These are phyloP conservation scores for Scutellaria barbata DNA, from an alignment of 257 asterid species.

Conservation along the genomic window DNA sequence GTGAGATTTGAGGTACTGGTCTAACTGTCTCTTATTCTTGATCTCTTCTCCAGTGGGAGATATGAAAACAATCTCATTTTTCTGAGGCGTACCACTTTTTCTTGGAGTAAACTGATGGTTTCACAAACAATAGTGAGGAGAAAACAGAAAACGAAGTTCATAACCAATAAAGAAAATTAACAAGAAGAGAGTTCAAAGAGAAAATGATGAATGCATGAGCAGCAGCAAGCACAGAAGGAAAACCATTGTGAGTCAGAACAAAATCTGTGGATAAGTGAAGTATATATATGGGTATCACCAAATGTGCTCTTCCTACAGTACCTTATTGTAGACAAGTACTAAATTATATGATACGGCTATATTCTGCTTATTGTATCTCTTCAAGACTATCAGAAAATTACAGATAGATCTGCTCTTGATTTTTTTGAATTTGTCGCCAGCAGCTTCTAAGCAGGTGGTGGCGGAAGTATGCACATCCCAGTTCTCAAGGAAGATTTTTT, in stretches of 20 bases:
- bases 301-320: neutral
- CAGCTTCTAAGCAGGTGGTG: no score
- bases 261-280: no score
- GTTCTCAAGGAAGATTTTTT: no score
- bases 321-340: neutral
- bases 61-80: slow-evolving; percentile 47
- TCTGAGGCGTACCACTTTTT: slow-evolving; percentile 45
- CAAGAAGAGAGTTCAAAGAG: neutral
- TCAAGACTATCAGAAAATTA: neutral
- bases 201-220: neutral
- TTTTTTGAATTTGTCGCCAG: no score
- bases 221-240: slow-evolving; percentile 10
- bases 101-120: slow-evolving; percentile 47
- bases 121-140: slow-evolving; percentile 9
- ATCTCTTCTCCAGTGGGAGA: slow-evolving; percentile 74
- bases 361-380: neutral
- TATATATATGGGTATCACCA: neutral
- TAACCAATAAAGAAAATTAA: neutral
- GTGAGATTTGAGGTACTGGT: slow-evolving; percentile 69
- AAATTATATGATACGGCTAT: neutral
- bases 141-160: slow-evolving; percentile 15
- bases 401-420: neutral
- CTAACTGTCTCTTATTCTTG: slow-evolving; percentile 62
- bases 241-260: neutral
- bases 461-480: no score